Evolutionary conservation across 208 protist genomes (phyloP), one percentile per base, ranked within the genome.

Genomic region (Naegleria lovaniensis): DNA sequence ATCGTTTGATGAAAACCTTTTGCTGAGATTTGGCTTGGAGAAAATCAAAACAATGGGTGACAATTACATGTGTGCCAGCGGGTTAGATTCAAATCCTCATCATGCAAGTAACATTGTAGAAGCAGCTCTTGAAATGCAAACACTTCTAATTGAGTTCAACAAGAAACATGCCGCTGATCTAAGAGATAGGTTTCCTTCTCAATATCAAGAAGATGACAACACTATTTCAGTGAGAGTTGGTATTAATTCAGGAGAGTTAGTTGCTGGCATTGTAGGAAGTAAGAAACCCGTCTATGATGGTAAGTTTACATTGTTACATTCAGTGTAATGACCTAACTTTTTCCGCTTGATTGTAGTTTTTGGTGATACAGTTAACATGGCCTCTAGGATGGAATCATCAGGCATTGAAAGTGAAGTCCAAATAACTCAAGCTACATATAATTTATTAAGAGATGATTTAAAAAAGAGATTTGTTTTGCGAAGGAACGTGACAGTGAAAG

Each of bases 221-320:
- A 29, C 22, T 22, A 67, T 67, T 22, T 67, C 55, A 29, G 40
- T 87, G 11, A 40, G 83, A 25, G 40, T 87, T 5, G 93, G 93
- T 19, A 91, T 94, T n/a, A 94, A 94, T 51, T 94, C 93, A 7
- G 93, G 92, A 38, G 40, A 92, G 0, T 91, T 92, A 6, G 92
- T 94, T 0, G 93, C 93, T 19, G 93, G 93, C 48, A 93, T 94
- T 41, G 94, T 94, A 90, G 93, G 93, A 15, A 93, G 7, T 2
- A 92, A 25, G 25, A 93, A 93, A 39, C 88, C 88, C 11, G 15
- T 75, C 1, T 93, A 93, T 40, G 92, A 93, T 90, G 91, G 43
- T 48, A 48, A 48, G 43, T n/a, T n/a, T n/a, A n/a, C n/a, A n/a
- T n/a, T 48, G 43, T 48, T 48, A 48, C n/a, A n/a, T n/a, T n/a